These are phyloP conservation scores for Nemophila menziesii DNA, from an alignment of 257 asterid genomes.

Conservation along the genomic window DNA sequence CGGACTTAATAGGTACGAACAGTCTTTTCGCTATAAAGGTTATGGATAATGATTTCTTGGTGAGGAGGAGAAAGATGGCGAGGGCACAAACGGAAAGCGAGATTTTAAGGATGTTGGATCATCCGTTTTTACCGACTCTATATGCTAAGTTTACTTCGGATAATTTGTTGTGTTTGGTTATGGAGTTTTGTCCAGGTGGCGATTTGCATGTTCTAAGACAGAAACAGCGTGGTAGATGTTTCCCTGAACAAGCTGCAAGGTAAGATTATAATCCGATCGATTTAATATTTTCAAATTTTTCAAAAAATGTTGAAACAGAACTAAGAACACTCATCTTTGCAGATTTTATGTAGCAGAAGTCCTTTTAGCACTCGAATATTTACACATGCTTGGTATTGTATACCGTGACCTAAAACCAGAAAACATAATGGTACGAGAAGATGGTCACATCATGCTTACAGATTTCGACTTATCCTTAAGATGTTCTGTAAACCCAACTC, in stretches of 20 bases:
- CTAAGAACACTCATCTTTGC: constrained; percentile 5
- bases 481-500: constrained; percentile 81
- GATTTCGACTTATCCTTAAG: constrained; percentile 84
- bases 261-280: constrained; percentile 9
- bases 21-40: constrained; percentile 80
- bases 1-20: constrained; percentile 51
- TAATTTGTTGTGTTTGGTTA: constrained; percentile 69
- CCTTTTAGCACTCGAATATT: constrained; percentile 79
- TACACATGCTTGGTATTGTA: constrained; percentile 95
- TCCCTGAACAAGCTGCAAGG: constrained; percentile 89
- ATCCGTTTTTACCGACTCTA: constrained; percentile 90
- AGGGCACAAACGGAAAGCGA: constrained; percentile 92
- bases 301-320: neutral
- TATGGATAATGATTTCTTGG: constrained; percentile 82
- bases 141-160: constrained; percentile 83
- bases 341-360: constrained; percentile 94
- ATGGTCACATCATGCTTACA: constrained; percentile 88
- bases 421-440: constrained; percentile 80
- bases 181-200: constrained; percentile 98
- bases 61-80: constrained; percentile 57
- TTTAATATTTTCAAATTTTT: neutral
- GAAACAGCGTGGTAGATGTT: constrained; percentile 65
- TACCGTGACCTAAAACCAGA: constrained; percentile 88
- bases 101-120: constrained; percentile 77
- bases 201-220: constrained; percentile 88